Evolutionary conservation across 2,329 filamentous ascomycete species (phyloP).

Genomic region (Graphilbum ipis-grandicollis): DNA sequence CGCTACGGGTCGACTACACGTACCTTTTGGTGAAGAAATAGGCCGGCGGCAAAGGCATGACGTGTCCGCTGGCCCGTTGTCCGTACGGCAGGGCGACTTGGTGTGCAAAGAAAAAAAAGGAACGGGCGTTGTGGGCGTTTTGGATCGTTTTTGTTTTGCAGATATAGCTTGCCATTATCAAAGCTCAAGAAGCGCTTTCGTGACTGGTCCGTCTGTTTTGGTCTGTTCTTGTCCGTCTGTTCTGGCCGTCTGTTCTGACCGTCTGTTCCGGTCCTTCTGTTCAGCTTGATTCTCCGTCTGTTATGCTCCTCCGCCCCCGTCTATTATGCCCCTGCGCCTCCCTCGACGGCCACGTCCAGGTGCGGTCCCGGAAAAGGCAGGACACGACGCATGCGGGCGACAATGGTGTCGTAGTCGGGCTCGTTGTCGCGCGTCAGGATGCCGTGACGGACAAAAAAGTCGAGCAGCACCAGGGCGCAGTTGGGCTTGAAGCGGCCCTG

Average conservation of each 20-base stretch:
- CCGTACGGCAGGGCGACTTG: no score
- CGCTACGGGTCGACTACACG: conserved; percentile 79
- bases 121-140: conserved; percentile 1
- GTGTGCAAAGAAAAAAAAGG: neutral
- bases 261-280: neutral
- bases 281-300: neutral
- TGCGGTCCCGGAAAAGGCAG: conserved; percentile 65
- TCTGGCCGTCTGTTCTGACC: no score
- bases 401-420: conserved; percentile 59
- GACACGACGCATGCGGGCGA: conserved; percentile 55
- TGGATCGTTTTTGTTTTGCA: no score
- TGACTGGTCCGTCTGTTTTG: no score
- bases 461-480: conserved; percentile 65
- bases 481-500: conserved; percentile 81
- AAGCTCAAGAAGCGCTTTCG: no score
- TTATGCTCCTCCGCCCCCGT: no score
- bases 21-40: conserved; percentile 90
- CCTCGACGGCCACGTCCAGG: conserved; percentile 10
- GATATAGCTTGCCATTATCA: neutral
- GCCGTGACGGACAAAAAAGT: conserved; percentile 80
- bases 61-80: no score
- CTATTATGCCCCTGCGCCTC: neutral
- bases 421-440: conserved; percentile 68
- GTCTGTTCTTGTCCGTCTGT: no score
- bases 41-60: no score